Percentiles rank a stretch among this genome's conserved stretches.
phyloP scores from a whole-genome alignment of 371 early-diverging fungal species.

The Thermomucor indicae-seudaticae region DNA sequence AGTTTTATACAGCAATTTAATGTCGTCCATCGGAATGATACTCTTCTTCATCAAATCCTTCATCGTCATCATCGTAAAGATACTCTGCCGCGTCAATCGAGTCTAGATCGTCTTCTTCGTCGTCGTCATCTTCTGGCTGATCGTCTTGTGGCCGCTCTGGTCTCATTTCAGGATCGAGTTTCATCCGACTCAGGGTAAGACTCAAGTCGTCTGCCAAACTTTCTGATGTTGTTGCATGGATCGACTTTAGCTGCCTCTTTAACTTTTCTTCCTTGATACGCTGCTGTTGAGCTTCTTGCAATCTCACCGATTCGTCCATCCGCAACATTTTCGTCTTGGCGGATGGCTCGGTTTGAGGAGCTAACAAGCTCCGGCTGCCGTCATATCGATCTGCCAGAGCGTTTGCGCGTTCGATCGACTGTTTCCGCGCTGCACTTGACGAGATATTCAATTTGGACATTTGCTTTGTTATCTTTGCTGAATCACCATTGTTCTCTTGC shows the following conservation, averaged over 20 bases:
- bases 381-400: not conserved
- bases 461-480: not conserved
- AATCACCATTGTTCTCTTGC: constrained; percentile 9
- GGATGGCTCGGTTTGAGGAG: not conserved
- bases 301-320: constrained; percentile 32
- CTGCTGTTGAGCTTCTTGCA: constrained; percentile 31
- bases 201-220: constrained; percentile 33
- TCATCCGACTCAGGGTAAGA: constrained; percentile 21
- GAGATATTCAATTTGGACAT: constrained; percentile 8
- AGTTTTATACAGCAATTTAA: not conserved
- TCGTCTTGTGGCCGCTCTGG: constrained; percentile 30
- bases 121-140: constrained; percentile 16
- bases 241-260: no score
- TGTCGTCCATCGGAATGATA: no score
- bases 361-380: not conserved
- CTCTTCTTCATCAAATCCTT: not conserved
- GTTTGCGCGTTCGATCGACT: constrained; percentile 12
- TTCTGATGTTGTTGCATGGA: constrained; percentile 11
- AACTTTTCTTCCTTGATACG: constrained; percentile 20
- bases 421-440: constrained; percentile 12
- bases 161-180: constrained; percentile 27
- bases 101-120: constrained; percentile 14
- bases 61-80: constrained; percentile 8
- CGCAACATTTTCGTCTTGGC: constrained; percentile 17
- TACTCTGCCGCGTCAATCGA: constrained; percentile 18